phyloP scores from a whole-genome alignment of 768 basidiomycete genomes.

The Rhizopogon vinicolor region DNA sequence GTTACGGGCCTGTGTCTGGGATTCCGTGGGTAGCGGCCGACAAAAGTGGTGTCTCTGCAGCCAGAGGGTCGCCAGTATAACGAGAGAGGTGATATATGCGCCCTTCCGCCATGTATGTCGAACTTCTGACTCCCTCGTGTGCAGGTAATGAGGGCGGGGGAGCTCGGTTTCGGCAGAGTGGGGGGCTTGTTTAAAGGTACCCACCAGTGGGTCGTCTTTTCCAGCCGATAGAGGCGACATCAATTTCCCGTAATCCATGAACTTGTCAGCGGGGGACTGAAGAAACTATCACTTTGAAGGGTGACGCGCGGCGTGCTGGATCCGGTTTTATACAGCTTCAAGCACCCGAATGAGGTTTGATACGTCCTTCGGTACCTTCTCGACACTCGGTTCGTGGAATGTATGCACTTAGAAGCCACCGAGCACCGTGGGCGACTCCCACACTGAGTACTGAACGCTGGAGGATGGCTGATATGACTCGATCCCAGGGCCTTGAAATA shows the following conservation, averaged over 20 bases:
- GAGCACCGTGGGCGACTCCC: too few species aligned
- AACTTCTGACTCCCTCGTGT: background rate
- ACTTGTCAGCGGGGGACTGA: background rate
- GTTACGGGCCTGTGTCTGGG: slow-evolving; percentile 30
- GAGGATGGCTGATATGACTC: too few species aligned
- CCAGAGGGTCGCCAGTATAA: slow-evolving; percentile 6
- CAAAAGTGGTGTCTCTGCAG: background rate
- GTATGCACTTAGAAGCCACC: too few species aligned
- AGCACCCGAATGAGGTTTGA: too few species aligned
- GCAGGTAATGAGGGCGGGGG: background rate
- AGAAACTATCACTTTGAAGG: background rate
- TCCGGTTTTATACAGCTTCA: too few species aligned
- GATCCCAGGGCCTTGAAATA: too few species aligned
- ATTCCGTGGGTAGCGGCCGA: background rate
- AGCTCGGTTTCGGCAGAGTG: background rate
- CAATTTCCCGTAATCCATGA: background rate
- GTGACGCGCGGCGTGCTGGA: too few species aligned
- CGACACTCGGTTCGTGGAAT: too few species aligned
- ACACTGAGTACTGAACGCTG: too few species aligned
- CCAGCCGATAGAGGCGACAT: background rate
- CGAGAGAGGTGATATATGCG: slow-evolving; percentile 8
- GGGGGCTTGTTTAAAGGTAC: background rate
- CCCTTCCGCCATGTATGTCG: slow-evolving; percentile 8
- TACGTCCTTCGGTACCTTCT: too few species aligned
- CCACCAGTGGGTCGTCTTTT: background rate